These are phyloP conservation scores for Liquidambar formosana DNA, from an alignment of 164 flowering plant species.

Conservation along the genomic window DNA sequence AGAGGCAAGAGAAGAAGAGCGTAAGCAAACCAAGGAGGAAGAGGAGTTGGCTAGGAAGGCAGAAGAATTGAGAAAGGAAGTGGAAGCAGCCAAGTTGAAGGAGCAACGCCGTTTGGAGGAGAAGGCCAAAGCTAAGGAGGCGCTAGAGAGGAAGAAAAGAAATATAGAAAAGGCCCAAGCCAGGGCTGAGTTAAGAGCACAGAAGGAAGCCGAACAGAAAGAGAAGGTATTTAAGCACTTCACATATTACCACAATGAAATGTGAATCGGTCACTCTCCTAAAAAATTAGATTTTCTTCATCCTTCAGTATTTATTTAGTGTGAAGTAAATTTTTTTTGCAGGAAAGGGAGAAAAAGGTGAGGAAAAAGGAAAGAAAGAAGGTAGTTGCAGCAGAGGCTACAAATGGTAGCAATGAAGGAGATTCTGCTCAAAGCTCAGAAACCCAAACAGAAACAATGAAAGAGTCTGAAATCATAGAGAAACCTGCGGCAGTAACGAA, in stretches of 20 bases:
- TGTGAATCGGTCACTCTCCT: not conserved
- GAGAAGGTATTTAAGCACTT: slow-evolving; percentile 56
- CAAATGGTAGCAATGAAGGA: slow-evolving; percentile 22
- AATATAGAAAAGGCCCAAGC: slow-evolving; percentile 75
- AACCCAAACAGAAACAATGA: slow-evolving; percentile 24
- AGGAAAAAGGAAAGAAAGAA: slow-evolving; percentile 65
- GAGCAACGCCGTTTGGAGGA: slow-evolving; percentile 72
- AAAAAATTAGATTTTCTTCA: too few species aligned
- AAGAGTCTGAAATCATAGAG: slow-evolving; percentile 44
- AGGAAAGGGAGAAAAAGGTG: slow-evolving; percentile 76
- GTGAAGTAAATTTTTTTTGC: slow-evolving; percentile 21
- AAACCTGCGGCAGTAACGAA: slow-evolving; percentile 27
- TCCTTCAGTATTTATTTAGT: too few species aligned
- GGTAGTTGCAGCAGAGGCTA: slow-evolving; percentile 28
- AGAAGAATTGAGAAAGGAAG: slow-evolving; percentile 61
- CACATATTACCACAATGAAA: not conserved
- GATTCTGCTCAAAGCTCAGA: slow-evolving; percentile 37
- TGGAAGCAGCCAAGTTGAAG: slow-evolving; percentile 61
- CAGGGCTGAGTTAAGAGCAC: slow-evolving; percentile 66
- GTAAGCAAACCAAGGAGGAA: slow-evolving; percentile 51
- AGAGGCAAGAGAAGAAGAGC: slow-evolving; percentile 38
- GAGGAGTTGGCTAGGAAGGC: slow-evolving; percentile 55
- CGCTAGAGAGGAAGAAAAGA: slow-evolving; percentile 80
- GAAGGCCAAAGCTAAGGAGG: slow-evolving; percentile 81
- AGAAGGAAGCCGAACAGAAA: slow-evolving; percentile 81